A percentile compares a stretch with the other conserved stretches of the same genome.
Conservation (phyloP, 495 filamentous ascomycete species). For the Penicillium longicatenatum region DNA sequence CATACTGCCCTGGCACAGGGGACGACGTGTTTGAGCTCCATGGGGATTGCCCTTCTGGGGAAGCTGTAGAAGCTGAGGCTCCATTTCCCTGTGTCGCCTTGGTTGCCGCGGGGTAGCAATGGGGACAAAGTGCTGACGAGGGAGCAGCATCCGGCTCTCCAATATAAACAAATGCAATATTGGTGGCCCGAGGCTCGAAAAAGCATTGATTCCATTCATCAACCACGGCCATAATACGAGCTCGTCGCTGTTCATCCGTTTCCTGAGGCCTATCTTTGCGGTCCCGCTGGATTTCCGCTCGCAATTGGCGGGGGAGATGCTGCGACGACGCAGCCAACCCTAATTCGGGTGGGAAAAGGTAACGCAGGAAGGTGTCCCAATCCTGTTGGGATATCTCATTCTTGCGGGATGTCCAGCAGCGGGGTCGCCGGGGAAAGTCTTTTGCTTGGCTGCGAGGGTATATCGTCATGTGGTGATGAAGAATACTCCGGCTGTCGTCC, state of each 20-base stretch:
- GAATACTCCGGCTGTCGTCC: conserved; percentile 27
- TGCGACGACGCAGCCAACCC: conserved; percentile 43
- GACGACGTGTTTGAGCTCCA: conserved; percentile 14
- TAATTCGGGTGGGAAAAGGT: conserved; percentile 47
- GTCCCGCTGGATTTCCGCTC: conserved; percentile 45
- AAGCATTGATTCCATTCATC: conserved; percentile 57
- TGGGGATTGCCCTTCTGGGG: conserved; percentile 13
- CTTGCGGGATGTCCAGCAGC: conserved; percentile 40
- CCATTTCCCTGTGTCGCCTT: conserved; percentile 27
- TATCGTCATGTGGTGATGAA: conserved; percentile 48
- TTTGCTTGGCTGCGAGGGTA: conserved; percentile 47
- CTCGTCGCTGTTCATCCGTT: conserved; percentile 43
- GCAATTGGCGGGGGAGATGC: conserved; percentile 41
- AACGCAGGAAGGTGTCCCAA: conserved; percentile 54
- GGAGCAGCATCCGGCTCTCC: conserved; percentile 42
- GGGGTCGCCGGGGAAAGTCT: conserved; percentile 49
- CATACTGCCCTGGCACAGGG: conserved; percentile 21
- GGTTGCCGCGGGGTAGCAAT: conserved; percentile 48
- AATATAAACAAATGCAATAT: conserved; percentile 42
- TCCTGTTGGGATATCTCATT: conserved; percentile 49
- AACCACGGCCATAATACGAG: conserved; percentile 45
- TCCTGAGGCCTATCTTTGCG: conserved; percentile 47
- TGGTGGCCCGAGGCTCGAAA: conserved; percentile 45
- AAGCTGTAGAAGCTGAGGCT: conserved; percentile 4
- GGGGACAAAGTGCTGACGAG: conserved; percentile 43